phyloP scores from a whole-genome alignment of 2,329 filamentous ascomycete genomes.

The Thermothelomyces thermophilus region DNA sequence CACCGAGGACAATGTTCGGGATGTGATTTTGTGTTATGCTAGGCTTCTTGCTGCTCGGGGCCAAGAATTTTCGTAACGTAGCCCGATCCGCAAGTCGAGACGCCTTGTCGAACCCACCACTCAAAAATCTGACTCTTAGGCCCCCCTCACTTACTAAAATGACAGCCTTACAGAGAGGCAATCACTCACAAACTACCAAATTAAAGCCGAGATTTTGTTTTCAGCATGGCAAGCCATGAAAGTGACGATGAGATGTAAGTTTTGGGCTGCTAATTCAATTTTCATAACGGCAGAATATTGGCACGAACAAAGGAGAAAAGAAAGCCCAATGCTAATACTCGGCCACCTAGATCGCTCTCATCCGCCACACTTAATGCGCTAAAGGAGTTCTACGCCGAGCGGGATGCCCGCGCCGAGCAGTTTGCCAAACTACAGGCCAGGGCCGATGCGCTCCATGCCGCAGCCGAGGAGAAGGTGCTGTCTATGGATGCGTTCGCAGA shows the following conservation, averaged over 20 bases:
- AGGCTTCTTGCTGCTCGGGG: background rate
- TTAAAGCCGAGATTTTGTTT: background rate
- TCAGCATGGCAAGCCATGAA: slow-evolving; percentile 25
- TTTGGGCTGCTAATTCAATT: background rate
- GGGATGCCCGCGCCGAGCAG: slow-evolving; percentile 56
- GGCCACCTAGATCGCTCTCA: slow-evolving; percentile 51
- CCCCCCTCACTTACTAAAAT: slow-evolving; percentile 8
- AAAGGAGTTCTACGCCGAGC: slow-evolving; percentile 66
- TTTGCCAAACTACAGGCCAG: slow-evolving; percentile 61
- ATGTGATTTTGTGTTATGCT: background rate
- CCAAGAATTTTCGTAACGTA: background rate
- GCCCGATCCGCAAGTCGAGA: background rate
- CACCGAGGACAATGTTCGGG: too few relatives aligned
- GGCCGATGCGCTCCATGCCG: slow-evolving; percentile 46
- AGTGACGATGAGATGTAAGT: slow-evolving; percentile 47
- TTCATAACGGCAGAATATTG: too few relatives aligned
- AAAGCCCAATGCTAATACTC: background rate
- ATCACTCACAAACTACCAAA: background rate
- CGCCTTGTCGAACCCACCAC: background rate
- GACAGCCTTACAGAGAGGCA: background rate
- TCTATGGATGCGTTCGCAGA: slow-evolving; percentile 68
- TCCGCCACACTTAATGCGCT: slow-evolving; percentile 61
- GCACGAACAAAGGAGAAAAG: too few relatives aligned
- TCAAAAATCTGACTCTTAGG: background rate
- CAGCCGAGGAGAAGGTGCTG: slow-evolving; percentile 32